These are phyloP conservation scores for Amaranthus tricolor DNA, from an alignment of 179 eudicot genomes.

Conservation along the genomic window DNA sequence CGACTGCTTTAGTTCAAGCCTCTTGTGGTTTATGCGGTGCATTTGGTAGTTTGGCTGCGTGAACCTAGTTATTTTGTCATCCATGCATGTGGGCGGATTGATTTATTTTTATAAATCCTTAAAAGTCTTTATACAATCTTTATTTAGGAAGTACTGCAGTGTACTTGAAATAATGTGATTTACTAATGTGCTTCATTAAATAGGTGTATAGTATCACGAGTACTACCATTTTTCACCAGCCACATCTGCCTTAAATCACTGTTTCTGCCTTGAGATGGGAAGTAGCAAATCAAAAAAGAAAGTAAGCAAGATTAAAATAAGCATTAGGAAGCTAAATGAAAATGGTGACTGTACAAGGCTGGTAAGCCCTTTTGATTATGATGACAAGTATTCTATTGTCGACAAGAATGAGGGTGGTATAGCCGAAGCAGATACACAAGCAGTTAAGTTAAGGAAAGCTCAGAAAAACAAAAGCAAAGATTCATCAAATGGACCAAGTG, in stretches of 20 bases:
- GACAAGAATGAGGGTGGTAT: slow-evolving; percentile 17
- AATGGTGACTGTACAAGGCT: not conserved
- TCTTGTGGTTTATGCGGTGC: not conserved
- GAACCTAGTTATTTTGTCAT: too few species aligned
- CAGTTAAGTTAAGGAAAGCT: slow-evolving; percentile 44
- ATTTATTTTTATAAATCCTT: not conserved
- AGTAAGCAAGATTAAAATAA: slow-evolving; percentile 12
- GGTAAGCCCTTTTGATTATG: not conserved
- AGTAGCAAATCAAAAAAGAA: slow-evolving; percentile 16
- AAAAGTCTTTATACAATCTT: not conserved
- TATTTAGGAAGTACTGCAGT: not conserved
- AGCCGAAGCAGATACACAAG: slow-evolving; percentile 19
- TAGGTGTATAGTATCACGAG: not conserved
- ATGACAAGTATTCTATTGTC: slow-evolving; percentile 14
- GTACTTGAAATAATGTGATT: not conserved
- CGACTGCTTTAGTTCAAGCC: not conserved
- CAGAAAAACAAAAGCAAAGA: slow-evolving; percentile 35
- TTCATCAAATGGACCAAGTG: slow-evolving; percentile 16
- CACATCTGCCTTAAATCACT: not conserved
- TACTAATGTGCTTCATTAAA: not conserved
- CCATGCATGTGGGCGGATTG: not conserved
- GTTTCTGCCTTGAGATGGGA: slow-evolving; percentile 11
- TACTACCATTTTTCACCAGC: not conserved
- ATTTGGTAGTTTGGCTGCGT: too few species aligned
- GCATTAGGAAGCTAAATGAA: not conserved